Evolutionary conservation across 805 yeast genomes (phyloP), one percentile per base, ranked within the genome.

Genomic region (Scheffersomyces coipomensis): DNA sequence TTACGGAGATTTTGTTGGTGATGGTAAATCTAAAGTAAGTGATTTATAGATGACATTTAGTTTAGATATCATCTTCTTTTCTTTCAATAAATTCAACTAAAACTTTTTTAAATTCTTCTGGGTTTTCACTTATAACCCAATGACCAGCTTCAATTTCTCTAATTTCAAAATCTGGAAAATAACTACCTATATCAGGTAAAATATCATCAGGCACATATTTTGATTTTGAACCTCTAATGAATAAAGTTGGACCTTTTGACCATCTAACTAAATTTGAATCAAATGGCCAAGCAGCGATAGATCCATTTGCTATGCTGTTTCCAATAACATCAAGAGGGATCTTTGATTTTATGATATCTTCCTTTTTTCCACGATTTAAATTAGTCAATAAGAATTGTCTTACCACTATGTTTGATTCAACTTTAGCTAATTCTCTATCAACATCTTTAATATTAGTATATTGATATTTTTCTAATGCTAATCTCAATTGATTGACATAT

Each of bases 41-140:
- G 66, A 56, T 38, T 42, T 44, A 43, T 55, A 53, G 38, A n/a
- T 24, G 12, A 26, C n/a, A 34, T 6, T 3, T 24, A 5, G 29
- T 29, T 29, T 29, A 6, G 10, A 29, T 29, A 4, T 49, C 52
- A 35, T 70, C 75, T 45, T 70, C 76, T 37, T 64, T 59, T 35
- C 66, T 56, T 40, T 78, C 79, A 5, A 88, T 70, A 63, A 81
- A 90, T 21, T 83, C 84, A 21, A 69, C 71, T 12, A 86, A 78
- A 5, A 66, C 62, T 3, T 71, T 77, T 18, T 87, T 67, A 46
- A 91, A 88, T 53, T 83, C 95, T 6, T 67, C 51, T 1, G 98
- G 96, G 48, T 84, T 83, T 55, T 91, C 97, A 29, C 88, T 79
- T 47, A 88, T 88, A 12, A 90, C 77, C 96, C 97, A 91, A 60